Percentiles rank a stretch among this genome's conserved stretches.
These are phyloP conservation scores for Phytophthora cryptogea DNA, from an alignment of 352 stramenopile species.

Conservation along the genomic window DNA sequence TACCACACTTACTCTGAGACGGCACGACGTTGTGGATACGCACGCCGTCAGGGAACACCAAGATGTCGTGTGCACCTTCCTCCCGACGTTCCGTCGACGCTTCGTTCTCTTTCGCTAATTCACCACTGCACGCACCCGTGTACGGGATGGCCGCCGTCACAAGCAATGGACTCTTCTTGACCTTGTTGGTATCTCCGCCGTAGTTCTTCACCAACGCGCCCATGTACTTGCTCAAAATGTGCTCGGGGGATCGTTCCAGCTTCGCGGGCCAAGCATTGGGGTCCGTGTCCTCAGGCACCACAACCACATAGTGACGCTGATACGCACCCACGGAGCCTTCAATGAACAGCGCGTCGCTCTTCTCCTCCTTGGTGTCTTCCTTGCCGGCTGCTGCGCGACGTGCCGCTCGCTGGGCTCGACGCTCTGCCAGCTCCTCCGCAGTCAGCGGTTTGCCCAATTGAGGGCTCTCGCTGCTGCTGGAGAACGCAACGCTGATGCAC, in stretches of 20 bases:
- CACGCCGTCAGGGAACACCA: slow-evolving; percentile 75
- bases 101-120: neutral
- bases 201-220: slow-evolving; percentile 33
- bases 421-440: slow-evolving; percentile 33
- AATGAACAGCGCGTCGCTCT: slow-evolving; percentile 44
- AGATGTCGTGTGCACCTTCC: slow-evolving; percentile 51
- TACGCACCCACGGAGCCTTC: slow-evolving; percentile 65
- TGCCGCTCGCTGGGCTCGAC: slow-evolving; percentile 33
- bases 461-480: slow-evolving; percentile 10
- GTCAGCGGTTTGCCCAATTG: slow-evolving; percentile 37
- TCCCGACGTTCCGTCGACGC: slow-evolving; percentile 4
- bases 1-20: slow-evolving; percentile 43
- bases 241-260: slow-evolving; percentile 62
- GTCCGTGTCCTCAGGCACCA: slow-evolving; percentile 45
- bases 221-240: slow-evolving; percentile 55
- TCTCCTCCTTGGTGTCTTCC: slow-evolving; percentile 8
- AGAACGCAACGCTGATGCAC: slow-evolving; percentile 13
- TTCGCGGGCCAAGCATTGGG: slow-evolving; percentile 68
- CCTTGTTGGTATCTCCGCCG: slow-evolving; percentile 33
- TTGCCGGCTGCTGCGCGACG: slow-evolving; percentile 17
- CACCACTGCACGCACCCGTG: slow-evolving; percentile 16
- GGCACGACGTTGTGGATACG: slow-evolving; percentile 55
- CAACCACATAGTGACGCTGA: slow-evolving; percentile 60
- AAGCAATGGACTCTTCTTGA: slow-evolving; percentile 46
- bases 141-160: slow-evolving; percentile 66